Conservation (phyloP, 805 yeast species). For the Wickerhamia fluorescens region DNA sequence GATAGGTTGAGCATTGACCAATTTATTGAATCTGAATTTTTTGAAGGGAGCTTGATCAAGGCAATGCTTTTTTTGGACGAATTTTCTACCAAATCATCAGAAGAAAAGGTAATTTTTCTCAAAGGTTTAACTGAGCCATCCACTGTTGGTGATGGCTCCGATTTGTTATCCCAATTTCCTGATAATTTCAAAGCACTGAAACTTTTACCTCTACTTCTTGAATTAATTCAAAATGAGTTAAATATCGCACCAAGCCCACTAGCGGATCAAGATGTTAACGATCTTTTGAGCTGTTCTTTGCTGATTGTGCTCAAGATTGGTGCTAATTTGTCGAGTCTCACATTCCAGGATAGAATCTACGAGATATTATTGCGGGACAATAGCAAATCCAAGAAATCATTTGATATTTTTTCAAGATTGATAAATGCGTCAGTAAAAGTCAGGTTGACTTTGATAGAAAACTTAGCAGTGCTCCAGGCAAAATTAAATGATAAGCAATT, state of each 20-base stretch:
- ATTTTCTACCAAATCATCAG: slow-evolving; percentile 61
- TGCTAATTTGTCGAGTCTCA: slow-evolving; percentile 57
- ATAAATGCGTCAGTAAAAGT: slow-evolving; percentile 25
- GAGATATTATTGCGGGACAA: slow-evolving; percentile 32
- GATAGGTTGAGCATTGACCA: slow-evolving; percentile 57
- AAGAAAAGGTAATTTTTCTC: slow-evolving; percentile 64
- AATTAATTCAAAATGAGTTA: slow-evolving; percentile 38
- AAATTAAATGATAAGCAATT: slow-evolving; percentile 51
- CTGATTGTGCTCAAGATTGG: slow-evolving; percentile 59
- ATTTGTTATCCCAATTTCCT: slow-evolving; percentile 27
- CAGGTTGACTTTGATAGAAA: slow-evolving; percentile 31
- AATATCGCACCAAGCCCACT: slow-evolving; percentile 12
- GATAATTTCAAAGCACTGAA: slow-evolving; percentile 53
- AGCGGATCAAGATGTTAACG: slow-evolving; percentile 24
- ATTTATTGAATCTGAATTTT: slow-evolving; percentile 64
- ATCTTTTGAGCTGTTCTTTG: slow-evolving; percentile 40
- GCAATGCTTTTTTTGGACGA: slow-evolving; percentile 79
- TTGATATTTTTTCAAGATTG: slow-evolving; percentile 18
- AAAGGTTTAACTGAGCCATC: slow-evolving; percentile 50
- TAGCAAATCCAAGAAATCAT: slow-evolving; percentile 14
- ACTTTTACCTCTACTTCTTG: slow-evolving; percentile 62
- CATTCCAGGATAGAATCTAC: slow-evolving; percentile 67
- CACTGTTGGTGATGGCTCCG: slow-evolving; percentile 9
- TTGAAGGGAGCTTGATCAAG: slow-evolving; percentile 76
- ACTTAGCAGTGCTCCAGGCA: slow-evolving; percentile 39